phyloP scores from a whole-genome alignment of 2,329 filamentous ascomycete species.

The Botryotinia convoluta region DNA sequence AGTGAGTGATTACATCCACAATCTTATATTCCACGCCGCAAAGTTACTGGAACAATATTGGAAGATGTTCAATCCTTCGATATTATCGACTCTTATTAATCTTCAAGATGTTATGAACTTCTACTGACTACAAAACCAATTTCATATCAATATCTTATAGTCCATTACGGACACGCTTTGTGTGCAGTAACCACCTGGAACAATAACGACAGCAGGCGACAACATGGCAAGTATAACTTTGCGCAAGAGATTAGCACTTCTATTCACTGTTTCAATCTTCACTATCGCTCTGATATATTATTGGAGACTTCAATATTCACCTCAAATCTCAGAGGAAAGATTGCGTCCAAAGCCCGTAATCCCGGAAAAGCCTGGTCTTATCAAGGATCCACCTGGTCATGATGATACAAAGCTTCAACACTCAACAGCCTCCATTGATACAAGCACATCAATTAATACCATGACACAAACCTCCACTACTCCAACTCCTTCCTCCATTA shows the following conservation, averaged over 20 bases:
- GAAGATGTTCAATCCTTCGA: neutral
- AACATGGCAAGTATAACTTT: constrained; percentile 5
- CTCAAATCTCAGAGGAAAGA: neutral
- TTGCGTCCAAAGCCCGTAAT: neutral
- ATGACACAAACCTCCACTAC: neutral
- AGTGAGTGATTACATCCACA: neutral
- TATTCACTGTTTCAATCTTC: constrained; percentile 3
- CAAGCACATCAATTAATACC: neutral
- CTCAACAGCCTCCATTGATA: neutral
- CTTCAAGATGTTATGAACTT: neutral
- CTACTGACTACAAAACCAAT: too few species aligned
- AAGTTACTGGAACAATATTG: neutral
- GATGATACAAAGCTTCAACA: constrained; percentile 1
- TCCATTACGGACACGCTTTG: neutral
- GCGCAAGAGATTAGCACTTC: constrained; percentile 10
- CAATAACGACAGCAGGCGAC: neutral
- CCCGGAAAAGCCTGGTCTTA: constrained; percentile 4
- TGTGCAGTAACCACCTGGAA: neutral
- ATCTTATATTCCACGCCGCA: neutral
- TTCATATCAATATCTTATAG: neutral
- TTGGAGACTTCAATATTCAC: constrained; percentile 16
- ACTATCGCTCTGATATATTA: constrained; percentile 6
- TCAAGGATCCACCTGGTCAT: neutral
- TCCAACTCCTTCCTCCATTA: neutral
- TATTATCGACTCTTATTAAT: neutral